A percentile compares a stretch with the other conserved stretches of the same genome.
These are phyloP conservation scores for Didymella exigua DNA, from an alignment of 2,329 filamentous ascomycete genomes.

Conservation along the genomic window DNA sequence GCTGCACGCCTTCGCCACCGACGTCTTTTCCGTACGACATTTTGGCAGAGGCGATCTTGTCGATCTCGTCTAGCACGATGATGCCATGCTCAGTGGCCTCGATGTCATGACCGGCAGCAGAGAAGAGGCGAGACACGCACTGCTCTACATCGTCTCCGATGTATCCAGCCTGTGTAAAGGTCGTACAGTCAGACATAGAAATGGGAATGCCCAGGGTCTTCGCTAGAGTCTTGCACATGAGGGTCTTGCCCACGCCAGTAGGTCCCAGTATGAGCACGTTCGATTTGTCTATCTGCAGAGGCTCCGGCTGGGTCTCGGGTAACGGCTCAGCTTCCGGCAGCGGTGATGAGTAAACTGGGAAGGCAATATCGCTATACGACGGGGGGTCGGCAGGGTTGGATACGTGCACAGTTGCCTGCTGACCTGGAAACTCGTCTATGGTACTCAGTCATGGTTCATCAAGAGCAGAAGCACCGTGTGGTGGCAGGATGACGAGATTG, in stretches of 20 bases:
- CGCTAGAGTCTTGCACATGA: conserved; percentile 91
- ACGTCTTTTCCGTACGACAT: conserved; percentile 91
- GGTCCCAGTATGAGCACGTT: conserved; percentile 91
- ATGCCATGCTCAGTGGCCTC: conserved; percentile 87
- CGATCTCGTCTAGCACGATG: conserved; percentile 94
- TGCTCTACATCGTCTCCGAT: conserved; percentile 98
- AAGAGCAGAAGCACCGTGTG: conserved; percentile 16
- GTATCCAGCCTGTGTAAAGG: conserved; percentile 94
- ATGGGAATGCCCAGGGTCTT: conserved; percentile 94
- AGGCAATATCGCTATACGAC: conserved; percentile 21
- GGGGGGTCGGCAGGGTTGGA: conserved; percentile 21
- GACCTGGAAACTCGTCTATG: conserved; percentile 67
- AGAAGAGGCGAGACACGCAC: conserved; percentile 86
- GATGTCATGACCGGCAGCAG: conserved; percentile 88
- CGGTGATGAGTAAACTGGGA: conserved; percentile 25
- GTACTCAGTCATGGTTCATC: conserved; percentile 31
- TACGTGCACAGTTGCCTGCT: conserved; percentile 59
- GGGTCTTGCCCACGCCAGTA: conserved; percentile 93
- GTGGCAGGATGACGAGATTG: conserved; percentile 21
- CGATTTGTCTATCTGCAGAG: conserved; percentile 88
- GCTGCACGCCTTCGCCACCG: conserved; percentile 93
- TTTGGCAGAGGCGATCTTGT: conserved; percentile 92
- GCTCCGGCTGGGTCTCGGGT: conserved; percentile 56
- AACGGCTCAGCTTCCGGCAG: conserved; percentile 49
- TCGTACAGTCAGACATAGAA: conserved; percentile 93